These are phyloP conservation scores for Phoenix roebelenii DNA, from an alignment of 176 grass and related monocot genomes.

Conservation along the genomic window DNA sequence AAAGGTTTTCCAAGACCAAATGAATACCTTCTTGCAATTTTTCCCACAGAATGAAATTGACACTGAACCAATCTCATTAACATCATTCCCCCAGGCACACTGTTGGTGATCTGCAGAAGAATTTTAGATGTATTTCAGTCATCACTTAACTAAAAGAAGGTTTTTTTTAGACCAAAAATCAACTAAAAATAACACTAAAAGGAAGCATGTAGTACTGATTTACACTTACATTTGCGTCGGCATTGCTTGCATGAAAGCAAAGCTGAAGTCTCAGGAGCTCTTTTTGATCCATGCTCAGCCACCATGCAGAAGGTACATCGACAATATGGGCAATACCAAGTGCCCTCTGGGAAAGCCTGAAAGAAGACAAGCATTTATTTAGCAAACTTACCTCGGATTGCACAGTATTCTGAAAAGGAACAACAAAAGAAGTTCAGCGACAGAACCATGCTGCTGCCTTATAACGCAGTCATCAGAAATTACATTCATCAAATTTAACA, in stretches of 20 bases:
- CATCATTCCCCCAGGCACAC: constrained; percentile 34
- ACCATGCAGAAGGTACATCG: constrained; percentile 51
- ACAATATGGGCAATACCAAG: constrained; percentile 71
- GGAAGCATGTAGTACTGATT: too few species aligned
- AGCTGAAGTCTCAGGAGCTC: constrained; percentile 7
- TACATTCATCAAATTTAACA: too few species aligned
- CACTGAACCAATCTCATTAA: neutral
- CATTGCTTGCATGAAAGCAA: constrained; percentile 50
- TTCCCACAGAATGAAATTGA: constrained; percentile 28
- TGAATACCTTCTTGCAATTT: constrained; percentile 58
- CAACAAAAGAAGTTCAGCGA: too few species aligned
- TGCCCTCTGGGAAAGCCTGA: constrained; percentile 45
- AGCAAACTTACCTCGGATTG: neutral
- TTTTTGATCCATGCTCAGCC: constrained; percentile 3
- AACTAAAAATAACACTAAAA: too few species aligned
- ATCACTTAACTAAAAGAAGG: neutral
- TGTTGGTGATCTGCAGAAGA: constrained; percentile 46
- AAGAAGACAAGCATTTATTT: constrained; percentile 3
- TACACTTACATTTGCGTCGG: constrained; percentile 40
- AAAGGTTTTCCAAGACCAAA: neutral
- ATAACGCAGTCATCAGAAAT: too few species aligned
- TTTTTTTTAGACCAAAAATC: too few species aligned
- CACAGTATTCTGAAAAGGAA: too few species aligned
- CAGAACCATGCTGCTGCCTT: too few species aligned
- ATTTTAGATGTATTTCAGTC: constrained; percentile 5